phyloP scores from a whole-genome alignment of 2,329 filamentous ascomycete genomes.

The Hypoxylon sp. region DNA sequence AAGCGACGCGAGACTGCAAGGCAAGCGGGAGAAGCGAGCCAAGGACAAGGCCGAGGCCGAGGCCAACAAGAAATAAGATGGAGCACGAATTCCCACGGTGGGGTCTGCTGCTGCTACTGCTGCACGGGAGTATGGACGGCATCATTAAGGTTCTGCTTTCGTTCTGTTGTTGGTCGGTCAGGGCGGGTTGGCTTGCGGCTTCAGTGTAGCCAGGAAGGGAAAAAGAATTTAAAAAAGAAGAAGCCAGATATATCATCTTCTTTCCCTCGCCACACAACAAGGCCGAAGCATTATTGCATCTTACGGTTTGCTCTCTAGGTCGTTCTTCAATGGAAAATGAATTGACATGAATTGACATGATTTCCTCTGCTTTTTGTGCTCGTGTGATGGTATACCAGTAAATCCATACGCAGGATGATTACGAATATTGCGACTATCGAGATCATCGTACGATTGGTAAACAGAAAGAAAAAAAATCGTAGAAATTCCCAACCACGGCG shows the following conservation, averaged over 20 bases:
- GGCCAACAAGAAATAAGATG: slow-evolving; percentile 82
- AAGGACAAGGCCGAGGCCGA: slow-evolving; percentile 88
- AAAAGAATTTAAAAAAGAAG: too few species aligned
- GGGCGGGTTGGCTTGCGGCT: slow-evolving; percentile 43
- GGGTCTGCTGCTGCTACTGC: too few species aligned
- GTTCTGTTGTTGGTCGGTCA: slow-evolving; percentile 46
- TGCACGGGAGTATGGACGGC: slow-evolving; percentile 50
- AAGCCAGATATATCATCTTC: too few species aligned
- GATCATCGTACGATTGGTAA: too few species aligned
- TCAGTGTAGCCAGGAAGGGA: slow-evolving; percentile 39
- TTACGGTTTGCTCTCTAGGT: slow-evolving; percentile 47
- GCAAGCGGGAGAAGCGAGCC: slow-evolving; percentile 91
- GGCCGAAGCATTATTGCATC: slow-evolving; percentile 46
- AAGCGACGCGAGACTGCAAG: slow-evolving; percentile 81
- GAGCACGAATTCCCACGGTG: too few species aligned
- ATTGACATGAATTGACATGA: slow-evolving; percentile 41
- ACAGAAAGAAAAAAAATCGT: too few species aligned
- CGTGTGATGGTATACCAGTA: too few species aligned
- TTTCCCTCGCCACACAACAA: slow-evolving; percentile 37
- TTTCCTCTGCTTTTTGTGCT: too few species aligned
- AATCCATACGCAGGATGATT: too few species aligned
- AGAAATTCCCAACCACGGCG: too few species aligned
- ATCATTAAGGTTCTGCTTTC: slow-evolving; percentile 49
- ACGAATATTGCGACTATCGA: too few species aligned
- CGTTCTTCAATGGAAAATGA: slow-evolving; percentile 46